Percentiles rank a stretch among this genome's conserved stretches.
Evolutionary conservation across 2,329 filamentous ascomycete species (phyloP).

Genomic region (Alternaria ethzedia): DNA sequence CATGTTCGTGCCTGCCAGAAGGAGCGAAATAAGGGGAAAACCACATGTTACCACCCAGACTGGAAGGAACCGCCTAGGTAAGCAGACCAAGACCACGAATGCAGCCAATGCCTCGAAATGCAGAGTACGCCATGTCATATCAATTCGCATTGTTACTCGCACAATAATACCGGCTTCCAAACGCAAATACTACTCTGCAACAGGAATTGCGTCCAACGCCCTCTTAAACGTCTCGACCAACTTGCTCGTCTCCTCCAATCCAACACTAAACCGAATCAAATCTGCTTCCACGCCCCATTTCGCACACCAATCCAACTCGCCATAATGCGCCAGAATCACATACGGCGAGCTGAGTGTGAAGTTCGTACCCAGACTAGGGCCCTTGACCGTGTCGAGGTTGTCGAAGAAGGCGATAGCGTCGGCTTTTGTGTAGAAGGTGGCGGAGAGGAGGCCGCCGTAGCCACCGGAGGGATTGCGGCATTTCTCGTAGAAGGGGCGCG

Average conservation of each 20-base stretch:
- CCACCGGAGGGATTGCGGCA: constrained; percentile 77
- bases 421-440: constrained; percentile 73
- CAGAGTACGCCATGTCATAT: neutral
- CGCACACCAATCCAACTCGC: constrained; percentile 85
- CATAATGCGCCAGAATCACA: constrained; percentile 88
- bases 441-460: constrained; percentile 88
- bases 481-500: constrained; percentile 76
- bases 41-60: neutral
- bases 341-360: constrained; percentile 94
- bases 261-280: constrained; percentile 86
- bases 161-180: neutral
- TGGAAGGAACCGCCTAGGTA: neutral
- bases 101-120: neutral
- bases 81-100: neutral
- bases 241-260: constrained; percentile 77
- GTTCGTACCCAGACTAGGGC: constrained; percentile 93
- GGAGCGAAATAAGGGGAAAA: neutral
- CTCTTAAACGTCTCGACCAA: constrained; percentile 68
- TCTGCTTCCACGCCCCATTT: constrained; percentile 81
- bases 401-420: constrained; percentile 87
- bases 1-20: neutral
- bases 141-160: neutral
- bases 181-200: neutral
- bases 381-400: constrained; percentile 84
- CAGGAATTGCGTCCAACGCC: constrained; percentile 68